These are phyloP conservation scores for Paracoccidioides lutzii DNA, from an alignment of 2,329 filamentous ascomycete species.

Conservation along the genomic window DNA sequence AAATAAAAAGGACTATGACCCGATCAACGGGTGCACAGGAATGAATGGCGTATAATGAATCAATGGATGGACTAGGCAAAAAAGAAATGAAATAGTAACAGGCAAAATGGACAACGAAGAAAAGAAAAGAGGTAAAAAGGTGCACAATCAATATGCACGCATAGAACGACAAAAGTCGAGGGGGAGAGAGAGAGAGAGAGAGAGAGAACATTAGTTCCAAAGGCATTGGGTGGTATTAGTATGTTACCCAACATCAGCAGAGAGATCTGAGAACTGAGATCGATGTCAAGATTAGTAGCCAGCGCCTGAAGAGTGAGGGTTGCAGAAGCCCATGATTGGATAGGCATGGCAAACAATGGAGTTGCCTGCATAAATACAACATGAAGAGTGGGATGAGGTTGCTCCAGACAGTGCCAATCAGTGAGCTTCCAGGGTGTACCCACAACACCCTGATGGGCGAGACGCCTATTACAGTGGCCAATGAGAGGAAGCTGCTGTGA, in stretches of 20 bases:
- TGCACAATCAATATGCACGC: slow-evolving; percentile 18
- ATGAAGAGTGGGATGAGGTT: neutral
- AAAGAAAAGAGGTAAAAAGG: slow-evolving; percentile 14
- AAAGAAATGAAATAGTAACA: slow-evolving; percentile 10
- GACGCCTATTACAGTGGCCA: neutral
- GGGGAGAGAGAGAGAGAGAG: slow-evolving; percentile 15
- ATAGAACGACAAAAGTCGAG: slow-evolving; percentile 11
- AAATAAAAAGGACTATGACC: neutral
- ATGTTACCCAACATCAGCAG: neutral
- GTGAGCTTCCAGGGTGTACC: too few relatives aligned
- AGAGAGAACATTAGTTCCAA: slow-evolving; percentile 6
- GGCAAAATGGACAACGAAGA: slow-evolving; percentile 15
- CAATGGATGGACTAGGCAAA: slow-evolving; percentile 4
- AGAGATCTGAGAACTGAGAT: neutral
- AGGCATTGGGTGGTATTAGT: neutral
- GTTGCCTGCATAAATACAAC: neutral
- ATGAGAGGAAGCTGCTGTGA: neutral
- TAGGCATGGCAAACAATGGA: neutral
- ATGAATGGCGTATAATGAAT: slow-evolving; percentile 13
- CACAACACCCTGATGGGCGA: neutral
- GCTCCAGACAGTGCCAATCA: neutral
- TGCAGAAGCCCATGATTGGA: neutral
- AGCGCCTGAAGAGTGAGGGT: neutral
- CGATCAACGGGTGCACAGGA: slow-evolving; percentile 9
- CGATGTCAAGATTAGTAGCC: neutral